Conservation (phyloP, 306 rosid species). For the Trifolium pratense region DNA sequence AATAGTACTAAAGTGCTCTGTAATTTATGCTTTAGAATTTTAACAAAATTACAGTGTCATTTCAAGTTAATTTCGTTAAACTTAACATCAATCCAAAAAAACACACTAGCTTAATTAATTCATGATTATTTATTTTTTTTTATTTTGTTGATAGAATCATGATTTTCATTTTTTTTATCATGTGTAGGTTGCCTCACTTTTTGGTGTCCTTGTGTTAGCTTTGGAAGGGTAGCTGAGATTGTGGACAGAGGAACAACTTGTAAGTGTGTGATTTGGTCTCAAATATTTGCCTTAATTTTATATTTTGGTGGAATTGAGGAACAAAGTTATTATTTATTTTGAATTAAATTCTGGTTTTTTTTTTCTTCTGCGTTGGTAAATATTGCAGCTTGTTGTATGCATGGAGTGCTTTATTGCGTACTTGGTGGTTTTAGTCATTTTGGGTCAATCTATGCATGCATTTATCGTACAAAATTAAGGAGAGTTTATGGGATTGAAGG, state of each 20-base stretch:
- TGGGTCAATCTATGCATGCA: conserved; percentile 12
- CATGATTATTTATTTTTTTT: too few species aligned
- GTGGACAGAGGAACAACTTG: neutral
- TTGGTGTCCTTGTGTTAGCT: conserved; percentile 37
- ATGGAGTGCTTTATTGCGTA: neutral
- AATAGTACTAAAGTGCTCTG: too few species aligned
- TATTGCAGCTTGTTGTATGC: conserved; percentile 28
- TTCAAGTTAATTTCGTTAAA: too few species aligned
- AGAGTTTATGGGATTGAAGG: conserved; percentile 27
- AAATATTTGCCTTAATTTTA: neutral
- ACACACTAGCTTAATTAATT: too few species aligned
- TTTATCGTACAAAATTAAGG: neutral
- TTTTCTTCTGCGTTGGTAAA: neutral
- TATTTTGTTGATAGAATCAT: neutral
- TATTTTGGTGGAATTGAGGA: neutral
- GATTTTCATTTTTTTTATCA: neutral
- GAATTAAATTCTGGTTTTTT: neutral
- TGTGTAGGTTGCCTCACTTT: conserved; percentile 36
- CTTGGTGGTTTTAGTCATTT: conserved; percentile 1
- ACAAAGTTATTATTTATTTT: too few species aligned
- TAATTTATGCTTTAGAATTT: too few species aligned
- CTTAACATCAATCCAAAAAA: too few species aligned
- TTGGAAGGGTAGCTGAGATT: conserved; percentile 40
- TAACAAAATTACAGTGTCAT: too few species aligned
- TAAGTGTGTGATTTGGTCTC: neutral